phyloP scores from a whole-genome alignment of 2,329 filamentous ascomycete genomes.

The Sclerotinia spermophila region DNA sequence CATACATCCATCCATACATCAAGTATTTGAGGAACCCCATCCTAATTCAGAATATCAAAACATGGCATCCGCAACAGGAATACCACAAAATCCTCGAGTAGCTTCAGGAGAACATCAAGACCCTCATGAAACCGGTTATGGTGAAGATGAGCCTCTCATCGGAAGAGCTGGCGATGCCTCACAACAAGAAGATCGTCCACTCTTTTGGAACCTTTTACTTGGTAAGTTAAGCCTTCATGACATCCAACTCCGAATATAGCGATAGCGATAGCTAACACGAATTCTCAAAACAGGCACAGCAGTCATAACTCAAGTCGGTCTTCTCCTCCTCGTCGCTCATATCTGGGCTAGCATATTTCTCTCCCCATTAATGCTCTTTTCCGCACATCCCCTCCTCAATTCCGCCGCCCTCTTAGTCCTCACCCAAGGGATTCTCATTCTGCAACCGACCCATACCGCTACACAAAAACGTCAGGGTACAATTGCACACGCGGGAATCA shows the following conservation, averaged over 20 bases:
- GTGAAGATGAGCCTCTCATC: slow-evolving; percentile 67
- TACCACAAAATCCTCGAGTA: slow-evolving; percentile 49
- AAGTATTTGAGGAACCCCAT: neutral
- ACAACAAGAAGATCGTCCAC: slow-evolving; percentile 60
- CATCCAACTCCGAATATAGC: neutral
- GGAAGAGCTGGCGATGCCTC: slow-evolving; percentile 69
- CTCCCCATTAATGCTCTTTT: slow-evolving; percentile 71
- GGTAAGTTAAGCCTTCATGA: slow-evolving; percentile 48
- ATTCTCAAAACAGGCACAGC: slow-evolving; percentile 62
- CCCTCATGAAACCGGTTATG: slow-evolving; percentile 33
- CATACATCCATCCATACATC: neutral
- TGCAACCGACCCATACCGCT: slow-evolving; percentile 81
- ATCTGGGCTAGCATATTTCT: slow-evolving; percentile 77
- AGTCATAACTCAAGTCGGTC: slow-evolving; percentile 73
- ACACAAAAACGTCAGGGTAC: slow-evolving; percentile 65
- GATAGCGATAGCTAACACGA: slow-evolving; percentile 22
- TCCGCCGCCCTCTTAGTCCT: slow-evolving; percentile 67
- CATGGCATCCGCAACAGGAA: slow-evolving; percentile 68
- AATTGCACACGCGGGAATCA: slow-evolving; percentile 65
- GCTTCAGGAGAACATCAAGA: slow-evolving; percentile 33
- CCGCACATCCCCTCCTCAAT: slow-evolving; percentile 75
- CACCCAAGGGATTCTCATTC: slow-evolving; percentile 74
- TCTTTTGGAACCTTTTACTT: slow-evolving; percentile 68
- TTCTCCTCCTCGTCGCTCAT: slow-evolving; percentile 68
- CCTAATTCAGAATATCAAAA: neutral